phyloP scores from a whole-genome alignment of 2,329 filamentous ascomycete genomes.

The Fusarium avenaceum region DNA sequence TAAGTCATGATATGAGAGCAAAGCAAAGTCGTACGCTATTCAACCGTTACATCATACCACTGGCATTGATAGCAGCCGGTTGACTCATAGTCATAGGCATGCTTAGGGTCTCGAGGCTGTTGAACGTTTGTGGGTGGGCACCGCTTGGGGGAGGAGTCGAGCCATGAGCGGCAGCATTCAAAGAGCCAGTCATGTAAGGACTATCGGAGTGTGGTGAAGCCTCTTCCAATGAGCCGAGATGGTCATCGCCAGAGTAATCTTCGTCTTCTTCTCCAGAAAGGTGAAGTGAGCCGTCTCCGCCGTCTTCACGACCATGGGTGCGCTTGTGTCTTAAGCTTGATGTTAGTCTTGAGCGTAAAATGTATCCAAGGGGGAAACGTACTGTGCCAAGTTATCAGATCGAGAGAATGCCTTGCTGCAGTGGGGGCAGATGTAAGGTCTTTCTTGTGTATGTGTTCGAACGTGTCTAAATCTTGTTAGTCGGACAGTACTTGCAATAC shows the following conservation, averaged over 20 bases:
- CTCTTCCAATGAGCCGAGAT: conserved; percentile 83
- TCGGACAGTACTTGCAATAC: conserved; percentile 2
- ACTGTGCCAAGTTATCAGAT: conserved; percentile 99
- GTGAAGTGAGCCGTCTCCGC: conserved; percentile 69
- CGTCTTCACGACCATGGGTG: conserved; percentile 75
- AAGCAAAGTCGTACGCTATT: conserved; percentile 44
- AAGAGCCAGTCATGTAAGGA: conserved; percentile 69
- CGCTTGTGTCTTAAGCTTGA: conserved; percentile 80
- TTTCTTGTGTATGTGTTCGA: conserved; percentile 98
- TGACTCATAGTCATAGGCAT: conserved; percentile 75
- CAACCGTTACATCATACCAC: conserved; percentile 59
- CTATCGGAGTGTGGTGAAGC: conserved; percentile 79
- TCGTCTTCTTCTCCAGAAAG: conserved; percentile 88
- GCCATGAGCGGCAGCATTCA: conserved; percentile 61
- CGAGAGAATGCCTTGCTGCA: conserved; percentile 99
- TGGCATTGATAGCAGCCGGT: conserved; percentile 61
- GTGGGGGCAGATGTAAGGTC: conserved; percentile 96
- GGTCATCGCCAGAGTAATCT: conserved; percentile 84
- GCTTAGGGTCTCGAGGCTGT: conserved; percentile 72
- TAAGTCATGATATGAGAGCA: conserved; percentile 49
- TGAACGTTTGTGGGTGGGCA: conserved; percentile 59
- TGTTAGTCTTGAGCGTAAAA: conserved; percentile 26
- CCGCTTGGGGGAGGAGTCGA: conserved; percentile 42
- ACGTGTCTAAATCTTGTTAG: conserved; percentile 79
- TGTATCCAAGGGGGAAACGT: conserved; percentile 62